Evolutionary conservation across 2,329 filamentous ascomycete genomes (phyloP).

Genomic region (Ceratocystis ficicola): DNA sequence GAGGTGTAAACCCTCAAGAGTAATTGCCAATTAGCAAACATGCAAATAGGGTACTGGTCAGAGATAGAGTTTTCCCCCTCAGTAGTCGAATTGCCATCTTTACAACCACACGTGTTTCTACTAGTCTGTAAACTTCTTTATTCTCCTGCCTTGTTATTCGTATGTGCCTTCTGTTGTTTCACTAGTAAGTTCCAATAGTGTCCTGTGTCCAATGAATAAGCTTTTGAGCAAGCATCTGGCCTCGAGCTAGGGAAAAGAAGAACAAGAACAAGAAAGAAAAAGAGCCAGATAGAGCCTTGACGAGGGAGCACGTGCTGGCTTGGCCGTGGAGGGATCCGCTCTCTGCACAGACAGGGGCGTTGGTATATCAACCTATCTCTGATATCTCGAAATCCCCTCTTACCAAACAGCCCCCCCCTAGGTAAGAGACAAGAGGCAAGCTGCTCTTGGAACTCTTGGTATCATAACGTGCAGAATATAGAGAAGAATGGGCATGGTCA

Average conservation of each 20-base stretch:
- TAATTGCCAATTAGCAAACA: background rate
- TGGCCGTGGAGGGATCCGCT: background rate
- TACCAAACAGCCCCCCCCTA: background rate
- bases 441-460: background rate
- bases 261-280: background rate
- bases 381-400: background rate
- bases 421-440: background rate
- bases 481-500: background rate
- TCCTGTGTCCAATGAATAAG: background rate
- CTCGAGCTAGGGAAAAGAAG: background rate
- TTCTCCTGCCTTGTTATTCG: too few relatives aligned
- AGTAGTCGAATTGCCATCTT: background rate
- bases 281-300: constrained; percentile 5
- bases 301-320: background rate
- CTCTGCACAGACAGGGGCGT: constrained; percentile 1
- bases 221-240: constrained; percentile 3
- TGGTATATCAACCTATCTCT: background rate
- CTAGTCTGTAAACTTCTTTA: background rate
- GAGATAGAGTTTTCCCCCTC: background rate
- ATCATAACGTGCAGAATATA: background rate
- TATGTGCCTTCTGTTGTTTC: constrained; percentile 5
- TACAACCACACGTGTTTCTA: background rate
- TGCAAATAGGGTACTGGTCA: background rate
- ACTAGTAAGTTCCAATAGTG: constrained; percentile 3
- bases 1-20: background rate